Evolutionary conservation across 192 early-diverging fungal genomes (phyloP), one percentile per base, ranked within the genome.

Genomic region (Radiomyces spectabilis): DNA sequence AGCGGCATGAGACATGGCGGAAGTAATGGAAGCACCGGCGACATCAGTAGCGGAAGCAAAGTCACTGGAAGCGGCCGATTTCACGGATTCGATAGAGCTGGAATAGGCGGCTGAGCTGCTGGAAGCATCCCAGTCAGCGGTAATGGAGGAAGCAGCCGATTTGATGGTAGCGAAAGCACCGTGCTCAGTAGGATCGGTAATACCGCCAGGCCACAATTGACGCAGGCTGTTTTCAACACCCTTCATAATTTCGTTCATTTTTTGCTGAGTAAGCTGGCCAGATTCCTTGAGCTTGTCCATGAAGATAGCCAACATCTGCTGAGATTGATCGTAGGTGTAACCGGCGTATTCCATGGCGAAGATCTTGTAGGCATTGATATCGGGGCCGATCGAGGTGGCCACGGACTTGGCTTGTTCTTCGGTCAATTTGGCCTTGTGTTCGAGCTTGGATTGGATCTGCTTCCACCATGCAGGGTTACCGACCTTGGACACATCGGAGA

Each of bases 261-360:
- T 35, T 35, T 35, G 33, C 13, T 35, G 33, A 8, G 5, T 5
- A 35, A 8, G 33, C 5, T 35, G 33, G 5, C 13, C 6, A 8
- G 13, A 35, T 35, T 5, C 13, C 33, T 35, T 35, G 33, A 35
- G 6, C 5, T 5, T 8, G 13, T 35, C 33, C 5, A 8, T 5
- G 33, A 35, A 35, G 5, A 5, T 5, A 35, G 33, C 33, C 33
- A 35, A 35, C 6, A 35, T 35, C 6, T 35, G 13, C 24, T 12
- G 24, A 9, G 46, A 21, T 15, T 48, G 26, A 13, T 26, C 46
- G 6, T 25, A 15, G 13, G 24, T 48, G 46, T 16, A 21, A 31
- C 46, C 46, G 46, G 16, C 15, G 16, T 48, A 48, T 15, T 48
- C 46, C 4, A n/a, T 8, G 24, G 46, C 46, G 30, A 48, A 48